A percentile compares a stretch with the other conserved stretches of the same genome.
Evolutionary conservation across 352 stramenopile species (phyloP).

Genomic region (Saprolegnia diclina): DNA sequence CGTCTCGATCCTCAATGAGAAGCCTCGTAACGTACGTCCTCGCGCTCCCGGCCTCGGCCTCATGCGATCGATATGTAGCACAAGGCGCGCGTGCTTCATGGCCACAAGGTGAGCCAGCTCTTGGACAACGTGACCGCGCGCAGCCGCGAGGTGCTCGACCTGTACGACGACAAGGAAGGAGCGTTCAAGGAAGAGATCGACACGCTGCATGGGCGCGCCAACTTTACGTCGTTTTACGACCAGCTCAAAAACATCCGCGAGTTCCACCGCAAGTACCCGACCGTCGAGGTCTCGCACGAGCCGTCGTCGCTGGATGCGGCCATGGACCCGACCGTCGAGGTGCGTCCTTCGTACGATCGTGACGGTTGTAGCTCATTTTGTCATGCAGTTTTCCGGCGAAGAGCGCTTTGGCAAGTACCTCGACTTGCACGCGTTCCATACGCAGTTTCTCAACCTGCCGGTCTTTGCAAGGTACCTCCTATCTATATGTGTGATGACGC

Average conservation of each 20-base stretch:
- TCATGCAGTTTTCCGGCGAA: conserved; percentile 74
- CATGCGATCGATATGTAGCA: conserved; percentile 39
- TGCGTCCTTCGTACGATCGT: conserved; percentile 26
- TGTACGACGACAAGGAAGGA: conserved; percentile 80
- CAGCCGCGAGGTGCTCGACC: conserved; percentile 63
- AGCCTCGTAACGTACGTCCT: conserved; percentile 68
- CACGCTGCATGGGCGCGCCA: conserved; percentile 60
- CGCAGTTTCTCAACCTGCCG: conserved; percentile 67
- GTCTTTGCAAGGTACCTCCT: conserved; percentile 42
- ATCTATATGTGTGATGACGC: background rate
- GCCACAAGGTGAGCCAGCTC: conserved; percentile 78
- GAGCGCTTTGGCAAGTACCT: conserved; percentile 87
- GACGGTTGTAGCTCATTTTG: conserved; percentile 2
- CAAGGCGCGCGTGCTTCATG: conserved; percentile 65
- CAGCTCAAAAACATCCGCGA: conserved; percentile 77
- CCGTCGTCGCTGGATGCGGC: conserved; percentile 46
- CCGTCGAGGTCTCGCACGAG: conserved; percentile 58
- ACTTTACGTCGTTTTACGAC: conserved; percentile 88
- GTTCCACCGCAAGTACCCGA: conserved; percentile 83
- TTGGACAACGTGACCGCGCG: conserved; percentile 62
- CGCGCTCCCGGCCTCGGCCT: background rate
- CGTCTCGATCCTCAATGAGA: conserved; percentile 65
- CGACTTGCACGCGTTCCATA: conserved; percentile 83
- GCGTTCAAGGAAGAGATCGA: conserved; percentile 74
- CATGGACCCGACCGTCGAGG: conserved; percentile 54